Percentiles rank a stretch among this genome's conserved stretches.
Conservation (phyloP, 1,284 basidiomycete genomes). For the Cryptococcus maquisensis region DNA sequence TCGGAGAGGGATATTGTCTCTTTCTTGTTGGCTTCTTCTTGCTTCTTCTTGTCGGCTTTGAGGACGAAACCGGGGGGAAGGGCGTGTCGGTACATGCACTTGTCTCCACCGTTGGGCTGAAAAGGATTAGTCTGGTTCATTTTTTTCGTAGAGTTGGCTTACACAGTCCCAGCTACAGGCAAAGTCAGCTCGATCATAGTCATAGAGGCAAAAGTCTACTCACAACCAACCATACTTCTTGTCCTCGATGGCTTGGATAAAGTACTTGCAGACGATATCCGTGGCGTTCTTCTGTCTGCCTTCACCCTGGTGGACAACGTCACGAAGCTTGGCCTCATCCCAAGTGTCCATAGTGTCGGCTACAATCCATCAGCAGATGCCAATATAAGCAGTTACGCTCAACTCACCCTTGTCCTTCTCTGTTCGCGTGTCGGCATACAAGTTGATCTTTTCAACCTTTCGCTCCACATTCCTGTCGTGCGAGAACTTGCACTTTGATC, state of each 20-base stretch:
- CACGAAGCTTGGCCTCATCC: constrained; percentile 83
- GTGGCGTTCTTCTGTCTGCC: constrained; percentile 90
- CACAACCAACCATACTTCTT: constrained; percentile 65
- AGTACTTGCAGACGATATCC: constrained; percentile 96
- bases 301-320: constrained; percentile 80
- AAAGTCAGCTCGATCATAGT: not conserved
- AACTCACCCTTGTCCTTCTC: constrained; percentile 62
- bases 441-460: constrained; percentile 93
- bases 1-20: constrained; percentile 91
- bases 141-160: constrained; percentile 10
- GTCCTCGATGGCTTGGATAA: constrained; percentile 92
- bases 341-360: constrained; percentile 78
- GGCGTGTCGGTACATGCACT: constrained; percentile 92
- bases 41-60: constrained; percentile 74
- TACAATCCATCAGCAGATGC: constrained; percentile 3
- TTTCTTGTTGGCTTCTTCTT: constrained; percentile 75
- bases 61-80: constrained; percentile 93
- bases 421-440: constrained; percentile 86
- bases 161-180: constrained; percentile 49
- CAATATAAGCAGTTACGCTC: not conserved
- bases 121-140: not conserved
- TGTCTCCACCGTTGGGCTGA: constrained; percentile 55
- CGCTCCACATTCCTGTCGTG: constrained; percentile 83
- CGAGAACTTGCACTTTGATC: constrained; percentile 88
- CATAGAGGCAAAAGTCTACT: constrained; percentile 10